Conservation (phyloP, 345 rosid species). For the Arabidopsis arenosa region DNA sequence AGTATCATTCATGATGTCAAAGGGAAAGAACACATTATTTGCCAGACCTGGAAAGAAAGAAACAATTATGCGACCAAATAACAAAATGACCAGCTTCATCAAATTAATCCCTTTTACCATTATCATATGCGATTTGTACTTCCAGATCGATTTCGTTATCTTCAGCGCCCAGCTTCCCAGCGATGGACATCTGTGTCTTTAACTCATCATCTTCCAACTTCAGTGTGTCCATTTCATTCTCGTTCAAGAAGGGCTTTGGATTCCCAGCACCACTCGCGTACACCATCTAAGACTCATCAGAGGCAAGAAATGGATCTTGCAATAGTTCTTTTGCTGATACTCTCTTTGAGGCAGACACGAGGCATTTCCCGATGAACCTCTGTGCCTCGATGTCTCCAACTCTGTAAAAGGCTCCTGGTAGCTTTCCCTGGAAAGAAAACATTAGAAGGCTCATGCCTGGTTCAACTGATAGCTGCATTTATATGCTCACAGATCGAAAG, state of each 20-base stretch:
- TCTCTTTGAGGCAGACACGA: conserved; percentile 68
- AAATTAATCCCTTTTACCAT: conserved; percentile 47
- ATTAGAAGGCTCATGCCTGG: conserved; percentile 9
- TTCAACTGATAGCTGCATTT: conserved; percentile 28
- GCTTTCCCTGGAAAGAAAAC: conserved; percentile 61
- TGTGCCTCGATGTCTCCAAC: conserved; percentile 69
- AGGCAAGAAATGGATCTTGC: conserved; percentile 65
- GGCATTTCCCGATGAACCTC: conserved; percentile 67
- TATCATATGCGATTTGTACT: conserved; percentile 61
- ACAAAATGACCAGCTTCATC: conserved; percentile 18
- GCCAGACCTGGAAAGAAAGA: conserved; percentile 52
- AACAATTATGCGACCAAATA: conserved; percentile 10
- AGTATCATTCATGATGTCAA: conserved; percentile 67
- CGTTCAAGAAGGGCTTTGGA: conserved; percentile 62
- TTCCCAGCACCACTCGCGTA: conserved; percentile 37
- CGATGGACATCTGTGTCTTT: conserved; percentile 64
- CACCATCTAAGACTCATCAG: conserved; percentile 51
- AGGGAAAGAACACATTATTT: conserved; percentile 65
- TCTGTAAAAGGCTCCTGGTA: conserved; percentile 70
- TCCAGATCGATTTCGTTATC: conserved; percentile 69
- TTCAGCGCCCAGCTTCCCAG: conserved; percentile 72
- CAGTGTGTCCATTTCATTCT: conserved; percentile 57
- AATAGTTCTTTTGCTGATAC: conserved; percentile 66
- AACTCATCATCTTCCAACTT: conserved; percentile 53
- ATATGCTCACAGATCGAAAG: conserved; percentile 26